Conservation (phyloP, 1,284 basidiomycete genomes). For the Apiotrichum porosum region DNA sequence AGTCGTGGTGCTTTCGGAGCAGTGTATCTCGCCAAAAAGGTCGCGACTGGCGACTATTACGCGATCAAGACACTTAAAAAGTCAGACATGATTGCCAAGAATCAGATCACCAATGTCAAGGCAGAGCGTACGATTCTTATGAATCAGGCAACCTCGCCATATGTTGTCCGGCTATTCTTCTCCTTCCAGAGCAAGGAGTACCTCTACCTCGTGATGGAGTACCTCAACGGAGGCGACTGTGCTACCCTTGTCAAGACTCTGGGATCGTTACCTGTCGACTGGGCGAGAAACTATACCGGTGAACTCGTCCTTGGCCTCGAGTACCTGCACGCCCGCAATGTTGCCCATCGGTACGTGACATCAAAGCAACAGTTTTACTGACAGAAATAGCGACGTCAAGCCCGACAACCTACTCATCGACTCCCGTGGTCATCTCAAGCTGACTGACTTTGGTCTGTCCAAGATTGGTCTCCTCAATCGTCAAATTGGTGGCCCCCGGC, state of each 20-base stretch:
- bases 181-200: conserved; percentile 97
- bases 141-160: conserved; percentile 99
- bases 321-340: conserved; percentile 86
- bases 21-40: conserved; percentile 97
- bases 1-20: conserved; percentile 98
- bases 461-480: conserved; percentile 94
- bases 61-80: conserved; percentile 99
- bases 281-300: conserved; percentile 93
- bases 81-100: conserved; percentile 99
- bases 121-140: conserved; percentile 99
- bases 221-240: conserved; percentile 94
- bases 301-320: conserved; percentile 94
- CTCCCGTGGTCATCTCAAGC: conserved; percentile 88
- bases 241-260: conserved; percentile 92
- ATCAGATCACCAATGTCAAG: conserved; percentile 99
- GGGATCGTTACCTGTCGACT: conserved; percentile 90
- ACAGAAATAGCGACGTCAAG: conserved; percentile 75
- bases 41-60: conserved; percentile 95
- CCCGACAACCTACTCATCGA: conserved; percentile 98
- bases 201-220: conserved; percentile 98
- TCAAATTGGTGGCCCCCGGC: conserved; percentile 71
- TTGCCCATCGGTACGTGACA: conserved; percentile 84
- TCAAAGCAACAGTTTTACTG: neutral
- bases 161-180: conserved; percentile 96
- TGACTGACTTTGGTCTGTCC: conserved; percentile 96